Conservation (phyloP, 129 eudicot species). For the Pulicaria dysenterica region DNA sequence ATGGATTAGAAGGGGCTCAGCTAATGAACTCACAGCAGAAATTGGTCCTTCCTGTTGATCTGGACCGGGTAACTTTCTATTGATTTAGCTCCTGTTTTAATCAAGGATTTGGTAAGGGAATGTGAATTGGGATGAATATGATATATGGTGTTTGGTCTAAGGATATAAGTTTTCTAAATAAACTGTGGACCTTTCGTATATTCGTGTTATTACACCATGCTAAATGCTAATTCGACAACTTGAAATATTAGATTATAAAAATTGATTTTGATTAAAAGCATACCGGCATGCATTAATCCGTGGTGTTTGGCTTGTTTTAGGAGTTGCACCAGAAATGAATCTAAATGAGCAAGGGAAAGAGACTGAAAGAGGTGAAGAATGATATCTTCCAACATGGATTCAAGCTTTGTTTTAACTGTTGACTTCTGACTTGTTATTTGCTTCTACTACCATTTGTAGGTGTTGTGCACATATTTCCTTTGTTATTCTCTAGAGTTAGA, state of each 20-base stretch:
- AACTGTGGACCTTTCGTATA: no score
- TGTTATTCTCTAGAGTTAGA: slow-evolving; percentile 2
- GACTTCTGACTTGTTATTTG: slow-evolving; percentile 7
- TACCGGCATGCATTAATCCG: background rate
- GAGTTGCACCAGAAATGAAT: slow-evolving; percentile 7
- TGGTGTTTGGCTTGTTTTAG: slow-evolving; percentile 17
- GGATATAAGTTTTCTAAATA: no score
- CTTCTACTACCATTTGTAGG: background rate
- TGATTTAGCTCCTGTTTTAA: background rate
- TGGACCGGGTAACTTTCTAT: slow-evolving; percentile 28
- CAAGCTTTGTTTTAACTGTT: slow-evolving; percentile 1
- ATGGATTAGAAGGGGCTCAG: slow-evolving; percentile 24
- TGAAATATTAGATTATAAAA: no score
- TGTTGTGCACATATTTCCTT: slow-evolving; percentile 9
- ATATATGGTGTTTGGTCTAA: no score
- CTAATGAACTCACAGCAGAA: slow-evolving; percentile 27
- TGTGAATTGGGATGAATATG: no score
- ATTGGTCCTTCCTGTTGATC: background rate
- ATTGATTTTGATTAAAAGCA: background rate
- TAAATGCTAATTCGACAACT: no score
- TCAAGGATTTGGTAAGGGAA: no score
- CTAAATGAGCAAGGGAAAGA: background rate
- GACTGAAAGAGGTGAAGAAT: slow-evolving; percentile 3
- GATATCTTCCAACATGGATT: background rate
- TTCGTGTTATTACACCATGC: no score